A percentile compares a stretch with the other conserved stretches of the same genome.
phyloP scores from a whole-genome alignment of 2,329 filamentous ascomycete genomes.

The Gremmenia infestans region DNA sequence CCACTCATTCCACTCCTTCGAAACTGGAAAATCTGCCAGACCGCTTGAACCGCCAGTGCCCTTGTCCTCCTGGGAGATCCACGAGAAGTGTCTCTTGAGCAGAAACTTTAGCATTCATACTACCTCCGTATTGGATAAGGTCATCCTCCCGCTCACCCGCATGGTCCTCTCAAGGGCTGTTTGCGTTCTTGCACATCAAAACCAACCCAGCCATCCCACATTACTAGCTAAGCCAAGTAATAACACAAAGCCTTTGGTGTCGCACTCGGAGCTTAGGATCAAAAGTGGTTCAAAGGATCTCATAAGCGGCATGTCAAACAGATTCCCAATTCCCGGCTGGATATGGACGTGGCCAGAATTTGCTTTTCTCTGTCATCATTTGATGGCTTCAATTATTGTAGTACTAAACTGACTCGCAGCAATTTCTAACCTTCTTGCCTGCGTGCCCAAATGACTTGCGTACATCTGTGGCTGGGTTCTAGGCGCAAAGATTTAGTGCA shows the following conservation, averaged over 20 bases:
- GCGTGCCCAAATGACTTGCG: background rate
- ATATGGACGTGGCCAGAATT: background rate
- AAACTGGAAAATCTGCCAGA: conserved; percentile 1
- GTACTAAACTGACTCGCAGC: conserved; percentile 9
- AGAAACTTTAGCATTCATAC: conserved; percentile 1
- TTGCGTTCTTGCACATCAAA: background rate
- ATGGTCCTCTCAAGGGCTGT: background rate
- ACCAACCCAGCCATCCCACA: background rate
- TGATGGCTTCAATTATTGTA: background rate
- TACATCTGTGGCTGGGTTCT: conserved; percentile 17
- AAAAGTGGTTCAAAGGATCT: background rate
- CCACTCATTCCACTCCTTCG: background rate
- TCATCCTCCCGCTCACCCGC: conserved; percentile 11
- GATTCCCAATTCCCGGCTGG: background rate
- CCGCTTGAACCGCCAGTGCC: conserved; percentile 3
- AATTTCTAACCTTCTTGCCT: background rate
- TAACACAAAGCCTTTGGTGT: background rate
- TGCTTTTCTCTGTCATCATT: conserved; percentile 9
- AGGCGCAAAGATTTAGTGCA: conserved; percentile 6
- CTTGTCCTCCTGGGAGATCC: background rate
- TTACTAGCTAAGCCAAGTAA: background rate
- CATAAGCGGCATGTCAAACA: conserved; percentile 5
- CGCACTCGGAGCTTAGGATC: background rate
- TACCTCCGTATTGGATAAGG: conserved; percentile 11
- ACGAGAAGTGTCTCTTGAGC: background rate